phyloP scores from a whole-genome alignment of 306 rosid species.

The Pterocarpus macrocarpus region DNA sequence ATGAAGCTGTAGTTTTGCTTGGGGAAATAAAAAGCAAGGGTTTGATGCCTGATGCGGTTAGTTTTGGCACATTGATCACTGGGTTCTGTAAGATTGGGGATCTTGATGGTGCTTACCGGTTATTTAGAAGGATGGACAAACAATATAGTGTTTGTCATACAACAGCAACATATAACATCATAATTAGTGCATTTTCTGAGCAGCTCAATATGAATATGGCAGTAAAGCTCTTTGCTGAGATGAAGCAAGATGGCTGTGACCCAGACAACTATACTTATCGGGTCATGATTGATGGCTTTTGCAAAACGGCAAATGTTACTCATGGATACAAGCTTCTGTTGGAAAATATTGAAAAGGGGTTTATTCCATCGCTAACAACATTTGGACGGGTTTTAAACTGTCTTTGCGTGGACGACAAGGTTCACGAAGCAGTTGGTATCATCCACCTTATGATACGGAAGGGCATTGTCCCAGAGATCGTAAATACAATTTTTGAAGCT shows the following conservation, averaged over 20 bases:
- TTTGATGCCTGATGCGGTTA: conserved; percentile 74
- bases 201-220: conserved; percentile 70
- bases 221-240: conserved; percentile 67
- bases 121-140: conserved; percentile 62
- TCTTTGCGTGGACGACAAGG: conserved; percentile 69
- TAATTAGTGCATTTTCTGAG: conserved; percentile 72
- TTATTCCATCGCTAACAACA: conserved; percentile 73
- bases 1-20: conserved; percentile 68
- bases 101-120: conserved; percentile 73
- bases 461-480: conserved; percentile 81
- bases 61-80: conserved; percentile 72
- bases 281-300: conserved; percentile 83
- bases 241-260: conserved; percentile 58
- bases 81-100: conserved; percentile 77
- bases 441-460: conserved; percentile 80
- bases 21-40: conserved; percentile 70
- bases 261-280: conserved; percentile 83
- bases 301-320: conserved; percentile 74
- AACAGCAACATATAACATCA: conserved; percentile 77
- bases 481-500: conserved; percentile 77
- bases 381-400: conserved; percentile 86
- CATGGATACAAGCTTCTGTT: conserved; percentile 67
- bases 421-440: conserved; percentile 77
- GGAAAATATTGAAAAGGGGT: conserved; percentile 68
- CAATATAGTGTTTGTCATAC: conserved; percentile 64